Evolutionary conservation across 768 basidiomycete species (phyloP).

Genomic region (Mycena venus): DNA sequence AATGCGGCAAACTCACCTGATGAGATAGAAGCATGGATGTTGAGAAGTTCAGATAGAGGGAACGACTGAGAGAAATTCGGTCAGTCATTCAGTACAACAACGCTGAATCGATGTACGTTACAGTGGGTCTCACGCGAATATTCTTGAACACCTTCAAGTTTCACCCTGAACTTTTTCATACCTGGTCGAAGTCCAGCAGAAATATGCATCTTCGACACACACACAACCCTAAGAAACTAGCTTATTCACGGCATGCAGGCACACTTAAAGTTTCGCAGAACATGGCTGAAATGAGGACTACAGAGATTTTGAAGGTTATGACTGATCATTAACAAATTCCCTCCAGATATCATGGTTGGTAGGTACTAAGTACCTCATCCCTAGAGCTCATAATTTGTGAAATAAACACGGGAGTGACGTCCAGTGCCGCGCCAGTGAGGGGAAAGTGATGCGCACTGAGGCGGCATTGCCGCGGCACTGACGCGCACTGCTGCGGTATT

Average conservation of each 20-base stretch:
- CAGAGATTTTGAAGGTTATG: neutral
- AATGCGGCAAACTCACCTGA: neutral
- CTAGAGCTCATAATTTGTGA: too few species aligned
- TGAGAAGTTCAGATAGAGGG: neutral
- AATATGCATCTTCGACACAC: neutral
- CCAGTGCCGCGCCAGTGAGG: too few species aligned
- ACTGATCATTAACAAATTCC: neutral
- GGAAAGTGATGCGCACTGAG: too few species aligned
- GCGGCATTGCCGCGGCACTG: too few species aligned
- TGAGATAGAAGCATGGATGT: neutral
- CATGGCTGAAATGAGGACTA: neutral
- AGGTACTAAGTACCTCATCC: too few species aligned
- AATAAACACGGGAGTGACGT: too few species aligned
- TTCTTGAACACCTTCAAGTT: neutral
- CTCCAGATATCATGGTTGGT: too few species aligned
- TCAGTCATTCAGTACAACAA: neutral
- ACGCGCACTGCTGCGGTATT: too few species aligned
- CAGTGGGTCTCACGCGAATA: neutral
- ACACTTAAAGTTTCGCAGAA: neutral
- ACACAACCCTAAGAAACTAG: neutral
- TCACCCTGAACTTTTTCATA: neutral
- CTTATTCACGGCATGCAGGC: neutral
- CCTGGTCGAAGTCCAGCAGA: neutral
- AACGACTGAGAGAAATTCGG: neutral
- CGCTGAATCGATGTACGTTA: neutral